phyloP scores from a whole-genome alignment of 805 yeast species.

The Ogataea philodendri region DNA sequence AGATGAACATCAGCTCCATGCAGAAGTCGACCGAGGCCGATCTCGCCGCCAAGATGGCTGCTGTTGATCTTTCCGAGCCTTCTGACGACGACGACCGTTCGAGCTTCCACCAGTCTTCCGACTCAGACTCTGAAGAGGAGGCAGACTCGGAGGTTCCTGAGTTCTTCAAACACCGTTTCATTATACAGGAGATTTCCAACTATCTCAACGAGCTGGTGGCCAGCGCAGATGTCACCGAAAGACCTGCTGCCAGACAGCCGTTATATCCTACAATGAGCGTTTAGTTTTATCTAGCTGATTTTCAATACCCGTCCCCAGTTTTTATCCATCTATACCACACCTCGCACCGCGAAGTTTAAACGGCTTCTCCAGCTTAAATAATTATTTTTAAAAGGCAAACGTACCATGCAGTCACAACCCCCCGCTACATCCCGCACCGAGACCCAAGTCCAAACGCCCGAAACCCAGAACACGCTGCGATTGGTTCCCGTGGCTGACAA shows the following conservation, averaged over 20 bases:
- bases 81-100: constrained; percentile 22
- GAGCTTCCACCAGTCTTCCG: constrained; percentile 22
- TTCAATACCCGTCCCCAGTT: constrained; percentile 3
- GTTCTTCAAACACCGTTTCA: constrained; percentile 18
- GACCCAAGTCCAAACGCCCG: constrained; percentile 18
- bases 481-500: constrained; percentile 20
- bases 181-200: constrained; percentile 16
- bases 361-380: neutral
- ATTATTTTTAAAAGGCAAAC: constrained; percentile 1
- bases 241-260: constrained; percentile 3
- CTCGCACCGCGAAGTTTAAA: constrained; percentile 1
- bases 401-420: constrained; percentile 1
- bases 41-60: constrained; percentile 13
- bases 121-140: constrained; percentile 26
- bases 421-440: constrained; percentile 10
- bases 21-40: constrained; percentile 33
- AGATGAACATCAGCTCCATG: constrained; percentile 36
- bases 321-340: no score
- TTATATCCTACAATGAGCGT: constrained; percentile 22
- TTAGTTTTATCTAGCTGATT: constrained; percentile 1
- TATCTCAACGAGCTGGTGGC: constrained; percentile 19
- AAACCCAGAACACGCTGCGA: constrained; percentile 22
- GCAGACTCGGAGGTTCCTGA: constrained; percentile 14
- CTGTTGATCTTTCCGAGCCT: constrained; percentile 18
- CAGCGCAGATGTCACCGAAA: constrained; percentile 1